Percentiles rank a stretch among this genome's conserved stretches.
Conservation (phyloP, 257 asterid genomes). For the Perilla frutescens region DNA sequence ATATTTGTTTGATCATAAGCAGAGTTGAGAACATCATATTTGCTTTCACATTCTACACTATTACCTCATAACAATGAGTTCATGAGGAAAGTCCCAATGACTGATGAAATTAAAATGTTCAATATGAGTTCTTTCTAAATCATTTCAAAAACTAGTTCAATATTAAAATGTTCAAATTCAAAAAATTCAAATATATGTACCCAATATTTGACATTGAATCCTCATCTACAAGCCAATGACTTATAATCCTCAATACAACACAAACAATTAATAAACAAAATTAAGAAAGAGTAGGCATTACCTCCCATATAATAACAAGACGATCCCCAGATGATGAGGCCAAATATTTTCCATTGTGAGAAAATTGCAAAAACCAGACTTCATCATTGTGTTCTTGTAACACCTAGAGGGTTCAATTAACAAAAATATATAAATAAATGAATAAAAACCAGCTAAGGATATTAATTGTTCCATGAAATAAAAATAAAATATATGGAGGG, state of each 20-base stretch:
- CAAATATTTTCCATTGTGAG: slow-evolving; percentile 79
- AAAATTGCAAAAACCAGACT: slow-evolving; percentile 85
- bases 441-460: slow-evolving; percentile 21
- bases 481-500: neutral
- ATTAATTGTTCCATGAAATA: neutral
- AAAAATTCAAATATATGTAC: neutral
- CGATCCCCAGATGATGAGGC: slow-evolving; percentile 78
- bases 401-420: slow-evolving; percentile 54
- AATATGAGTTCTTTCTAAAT: neutral
- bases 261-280: slow-evolving; percentile 14
- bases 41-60: neutral
- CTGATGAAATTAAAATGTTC: neutral
- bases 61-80: neutral
- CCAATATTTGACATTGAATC: neutral
- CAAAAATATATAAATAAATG: neutral
- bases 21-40: neutral
- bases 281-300: slow-evolving; percentile 32
- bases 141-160: neutral
- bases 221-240: slow-evolving; percentile 20
- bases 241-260: neutral
- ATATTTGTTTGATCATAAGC: neutral
- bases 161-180: neutral
- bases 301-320: slow-evolving; percentile 85
- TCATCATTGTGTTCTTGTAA: slow-evolving; percentile 67
- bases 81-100: neutral